Evolutionary conservation across 768 basidiomycete genomes (phyloP), one percentile per base, ranked within the genome.

Genomic region (Lactifluus hygrophoroides): DNA sequence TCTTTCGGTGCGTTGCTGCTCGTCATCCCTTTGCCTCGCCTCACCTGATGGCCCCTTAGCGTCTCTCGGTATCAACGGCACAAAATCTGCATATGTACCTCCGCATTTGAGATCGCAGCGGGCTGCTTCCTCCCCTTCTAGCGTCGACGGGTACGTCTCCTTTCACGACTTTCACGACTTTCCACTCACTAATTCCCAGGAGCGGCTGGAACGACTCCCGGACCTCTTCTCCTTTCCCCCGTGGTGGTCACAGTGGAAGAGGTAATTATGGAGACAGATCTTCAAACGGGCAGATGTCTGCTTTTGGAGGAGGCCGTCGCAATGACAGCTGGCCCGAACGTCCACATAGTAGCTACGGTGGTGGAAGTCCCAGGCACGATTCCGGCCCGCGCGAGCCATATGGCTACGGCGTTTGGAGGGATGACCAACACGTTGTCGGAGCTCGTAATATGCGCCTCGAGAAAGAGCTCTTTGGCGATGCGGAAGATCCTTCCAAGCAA

Each of bases 391-490:
- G 84, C 47, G 83, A 84, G 58, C 60, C 69, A 45, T 76, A 80
- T 50, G 85, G 86, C 50, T 79, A 68, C 66, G 95, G 96, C 46
- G 72, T 71, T 35, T 99, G 96, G 96, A 87, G 80, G 69, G 91
- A 96, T 63, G 94, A 89, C 66, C 79, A 81, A 66, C 96, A 99
- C 70, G 72, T 90, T 58, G 75, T 85, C n/a, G 96, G 93, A 45
- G 75, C 77, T 19, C 84, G 87, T 67, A 96, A 94, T 76, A 74
- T 76, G 69, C 86, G 94, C 65, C 79, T 94, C 66, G 96, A 99
- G 76, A 94, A 92, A 75, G 94, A 97, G 69, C 86, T 99, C 38
- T 99, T 87, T 66, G 96, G 96, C 54, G 94, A 95, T 63, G 79
- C 80, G 40, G 76, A 81, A 46, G 95, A 97, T 71, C 82, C 86